Evolutionary conservation across 2,329 filamentous ascomycete species (phyloP).

Genomic region (Metarhizium sp.): DNA sequence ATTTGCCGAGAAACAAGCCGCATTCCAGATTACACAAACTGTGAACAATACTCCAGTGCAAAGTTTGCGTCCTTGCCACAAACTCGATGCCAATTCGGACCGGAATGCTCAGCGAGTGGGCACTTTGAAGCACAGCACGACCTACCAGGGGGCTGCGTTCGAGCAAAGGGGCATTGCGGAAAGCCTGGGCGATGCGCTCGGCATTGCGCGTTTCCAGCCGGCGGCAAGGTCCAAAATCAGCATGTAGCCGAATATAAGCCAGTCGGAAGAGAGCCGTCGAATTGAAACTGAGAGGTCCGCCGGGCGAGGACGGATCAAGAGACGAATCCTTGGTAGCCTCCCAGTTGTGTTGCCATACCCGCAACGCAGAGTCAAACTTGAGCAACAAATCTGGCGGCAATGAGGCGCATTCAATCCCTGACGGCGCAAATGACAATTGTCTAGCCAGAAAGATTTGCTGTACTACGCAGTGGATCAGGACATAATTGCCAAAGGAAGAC

Average conservation of each 20-base stretch:
- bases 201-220: not conserved
- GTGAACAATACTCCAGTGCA: not conserved
- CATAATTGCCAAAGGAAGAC: too few relatives aligned
- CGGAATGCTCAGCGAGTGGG: not conserved
- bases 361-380: not conserved
- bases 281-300: slow-evolving; percentile 58
- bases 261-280: slow-evolving; percentile 19
- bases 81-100: not conserved
- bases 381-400: not conserved
- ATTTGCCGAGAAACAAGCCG: not conserved
- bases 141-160: not conserved
- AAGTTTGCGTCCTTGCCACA: not conserved
- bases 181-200: not conserved
- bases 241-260: slow-evolving; percentile 18
- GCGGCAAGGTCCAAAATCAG: not conserved
- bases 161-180: not conserved
- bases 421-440: too few relatives aligned
- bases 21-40: not conserved
- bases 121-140: not conserved
- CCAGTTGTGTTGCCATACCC: not conserved
- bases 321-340: not conserved
- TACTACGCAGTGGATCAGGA: too few relatives aligned
- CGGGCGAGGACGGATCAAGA: not conserved
- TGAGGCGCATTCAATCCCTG: too few relatives aligned
- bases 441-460: too few relatives aligned